Conservation (phyloP, 805 yeast species). For the Starmerella apicola region DNA sequence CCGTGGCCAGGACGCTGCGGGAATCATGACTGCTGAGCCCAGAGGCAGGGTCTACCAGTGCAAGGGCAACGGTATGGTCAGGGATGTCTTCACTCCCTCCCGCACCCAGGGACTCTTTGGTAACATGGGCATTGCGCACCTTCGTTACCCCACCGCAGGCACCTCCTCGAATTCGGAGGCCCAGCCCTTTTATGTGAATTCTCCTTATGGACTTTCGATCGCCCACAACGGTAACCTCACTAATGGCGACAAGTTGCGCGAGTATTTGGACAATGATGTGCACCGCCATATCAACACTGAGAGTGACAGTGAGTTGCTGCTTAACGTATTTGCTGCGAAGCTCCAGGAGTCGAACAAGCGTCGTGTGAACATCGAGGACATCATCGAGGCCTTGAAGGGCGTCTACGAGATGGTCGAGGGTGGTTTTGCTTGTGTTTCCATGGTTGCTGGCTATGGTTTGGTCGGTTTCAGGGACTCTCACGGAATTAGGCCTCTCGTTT, state of each 20-base stretch:
- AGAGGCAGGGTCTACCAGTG: slow-evolving; percentile 93
- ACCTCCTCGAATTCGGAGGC: slow-evolving; percentile 93
- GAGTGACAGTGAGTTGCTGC: slow-evolving; percentile 80
- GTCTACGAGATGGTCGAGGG: slow-evolving; percentile 76
- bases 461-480: slow-evolving; percentile 96
- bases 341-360: slow-evolving; percentile 83
- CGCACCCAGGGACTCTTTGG: slow-evolving; percentile 75
- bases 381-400: slow-evolving; percentile 74
- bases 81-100: slow-evolving; percentile 83
- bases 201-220: slow-evolving; percentile 86
- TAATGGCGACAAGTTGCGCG: slow-evolving; percentile 63
- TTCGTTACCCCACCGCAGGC: slow-evolving; percentile 97
- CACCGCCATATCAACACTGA: slow-evolving; percentile 98
- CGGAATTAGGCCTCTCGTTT: slow-evolving; percentile 83
- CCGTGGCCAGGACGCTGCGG: slow-evolving; percentile 99
- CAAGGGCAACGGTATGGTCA: slow-evolving; percentile 97
- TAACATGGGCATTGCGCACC: slow-evolving; percentile 87
- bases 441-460: slow-evolving; percentile 91
- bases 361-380: slow-evolving; percentile 82
- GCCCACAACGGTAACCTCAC: slow-evolving; percentile 94
- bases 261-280: slow-evolving; percentile 79
- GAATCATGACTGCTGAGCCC: slow-evolving; percentile 88
- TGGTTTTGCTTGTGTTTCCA: slow-evolving; percentile 91
- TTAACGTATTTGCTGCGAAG: slow-evolving; percentile 85
- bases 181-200: slow-evolving; percentile 94